Evolutionary conservation across 2,329 filamentous ascomycete species (phyloP), one percentile per base, ranked within the genome.

Genomic region (Diplodia sapinea): DNA sequence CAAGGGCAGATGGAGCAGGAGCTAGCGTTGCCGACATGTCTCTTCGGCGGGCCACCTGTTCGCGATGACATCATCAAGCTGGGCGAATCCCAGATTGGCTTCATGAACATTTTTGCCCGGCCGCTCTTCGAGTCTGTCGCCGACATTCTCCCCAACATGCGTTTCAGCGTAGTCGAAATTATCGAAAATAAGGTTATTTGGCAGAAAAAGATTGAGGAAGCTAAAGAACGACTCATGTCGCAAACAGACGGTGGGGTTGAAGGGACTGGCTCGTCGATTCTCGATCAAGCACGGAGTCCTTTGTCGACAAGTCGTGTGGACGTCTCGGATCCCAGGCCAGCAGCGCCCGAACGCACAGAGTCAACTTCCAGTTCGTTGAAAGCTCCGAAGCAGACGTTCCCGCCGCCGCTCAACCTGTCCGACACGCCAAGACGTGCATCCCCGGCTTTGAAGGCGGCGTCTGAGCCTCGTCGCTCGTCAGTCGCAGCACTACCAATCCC

Each of bases 51-150:
- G 1, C 88, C 94, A 1, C 89, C 90, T 3, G 93, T 95, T 50
- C 89, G 92, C 68, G 92, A 94, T 73, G 94, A 97, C 73, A 84
- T 91, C 38, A 83, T 93, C 70, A 94, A 94, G 66, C 85, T 97
- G 65, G 91, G 89, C 70, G 93, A 92, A 72, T 91, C 93, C 8
- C 95, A 99, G 79, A 91, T 97, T 66, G 91, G 92, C 29, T 99
- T 99, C 80, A 97, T 98, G 92, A 95, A 93, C 71, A 87, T 97
- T 73, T 98, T 98, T 77, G 95, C 94, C 17, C 88, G 94, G 59
- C 95, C 95, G 1, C 85, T 99, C 0, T 99, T 99, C 76, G 89
- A 93, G 75, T 92, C 91, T 8, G 90, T 98, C 8, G 89, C 92
- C 36, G 91, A 96, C 72, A 87, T 98, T 43, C 86, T 98, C 74